phyloP scores from a whole-genome alignment of 148 eudicot genomes.

The Fagopyrum tataricum region DNA sequence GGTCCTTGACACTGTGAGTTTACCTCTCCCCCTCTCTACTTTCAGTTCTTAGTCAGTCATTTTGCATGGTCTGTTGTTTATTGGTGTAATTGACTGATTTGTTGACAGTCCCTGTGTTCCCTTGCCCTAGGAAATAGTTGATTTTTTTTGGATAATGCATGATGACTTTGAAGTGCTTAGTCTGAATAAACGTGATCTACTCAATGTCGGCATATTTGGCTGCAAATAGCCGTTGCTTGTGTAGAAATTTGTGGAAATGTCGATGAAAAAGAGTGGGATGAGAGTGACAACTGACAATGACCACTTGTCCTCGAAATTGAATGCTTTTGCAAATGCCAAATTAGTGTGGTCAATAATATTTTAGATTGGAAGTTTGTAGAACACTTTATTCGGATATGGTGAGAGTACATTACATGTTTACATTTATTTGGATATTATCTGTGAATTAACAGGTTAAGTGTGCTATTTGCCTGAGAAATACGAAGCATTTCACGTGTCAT shows the following conservation, averaged over 20 bases:
- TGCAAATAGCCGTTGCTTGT: too few relatives aligned
- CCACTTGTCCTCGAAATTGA: too few relatives aligned
- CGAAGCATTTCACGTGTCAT: neutral
- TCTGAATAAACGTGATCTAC: neutral
- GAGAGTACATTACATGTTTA: neutral
- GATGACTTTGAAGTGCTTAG: neutral
- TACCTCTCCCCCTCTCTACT: neutral
- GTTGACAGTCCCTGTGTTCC: too few relatives aligned
- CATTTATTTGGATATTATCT: neutral
- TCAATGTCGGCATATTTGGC: neutral
- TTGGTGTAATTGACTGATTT: neutral
- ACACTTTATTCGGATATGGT: too few relatives aligned
- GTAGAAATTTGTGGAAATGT: neutral
- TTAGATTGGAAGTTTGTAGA: neutral
- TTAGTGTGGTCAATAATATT: neutral
- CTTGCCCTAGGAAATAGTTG: neutral
- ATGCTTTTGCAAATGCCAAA: neutral
- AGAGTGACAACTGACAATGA: too few relatives aligned
- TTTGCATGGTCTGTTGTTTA: neutral
- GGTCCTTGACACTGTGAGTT: neutral
- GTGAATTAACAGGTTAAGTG: too few relatives aligned
- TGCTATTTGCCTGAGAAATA: neutral
- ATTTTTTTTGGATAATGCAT: neutral
- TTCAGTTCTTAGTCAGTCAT: neutral
- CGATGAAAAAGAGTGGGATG: neutral